A percentile compares a stretch with the other conserved stretches of the same genome.
These are phyloP conservation scores for Haplographium delicatum DNA, from an alignment of 495 filamentous ascomycete genomes.

Conservation along the genomic window DNA sequence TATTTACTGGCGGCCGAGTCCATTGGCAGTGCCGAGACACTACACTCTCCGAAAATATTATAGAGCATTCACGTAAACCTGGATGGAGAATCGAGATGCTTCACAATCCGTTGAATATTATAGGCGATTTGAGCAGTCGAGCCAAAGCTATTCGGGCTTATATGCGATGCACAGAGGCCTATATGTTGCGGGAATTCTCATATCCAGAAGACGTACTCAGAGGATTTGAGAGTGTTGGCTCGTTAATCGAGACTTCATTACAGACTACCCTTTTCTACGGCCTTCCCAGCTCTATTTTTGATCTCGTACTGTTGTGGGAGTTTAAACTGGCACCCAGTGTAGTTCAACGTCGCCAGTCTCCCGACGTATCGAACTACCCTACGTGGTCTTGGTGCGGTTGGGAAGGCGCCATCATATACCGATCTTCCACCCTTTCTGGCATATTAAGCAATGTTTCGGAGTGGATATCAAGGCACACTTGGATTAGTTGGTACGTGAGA, in stretches of 20 bases:
- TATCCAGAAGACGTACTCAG: slow-evolving; percentile 28
- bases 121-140: slow-evolving; percentile 21
- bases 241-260: slow-evolving; percentile 20
- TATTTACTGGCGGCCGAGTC: slow-evolving; percentile 26
- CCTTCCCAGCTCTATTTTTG: slow-evolving; percentile 31
- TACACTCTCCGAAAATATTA: slow-evolving; percentile 25
- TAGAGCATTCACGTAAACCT: slow-evolving; percentile 14
- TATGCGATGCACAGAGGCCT: slow-evolving; percentile 24
- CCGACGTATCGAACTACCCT: slow-evolving; percentile 21
- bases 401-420: slow-evolving; percentile 26
- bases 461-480: slow-evolving; percentile 33
- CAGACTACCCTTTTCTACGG: slow-evolving; percentile 22
- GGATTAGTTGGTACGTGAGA: slow-evolving; percentile 34
- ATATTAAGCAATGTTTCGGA: slow-evolving; percentile 26
- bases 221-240: slow-evolving; percentile 28
- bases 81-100: slow-evolving; percentile 27
- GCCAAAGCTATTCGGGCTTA: slow-evolving; percentile 29
- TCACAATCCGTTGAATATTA: slow-evolving; percentile 16
- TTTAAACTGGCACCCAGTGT: slow-evolving; percentile 7
- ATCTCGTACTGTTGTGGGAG: slow-evolving; percentile 29
- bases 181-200: slow-evolving; percentile 26
- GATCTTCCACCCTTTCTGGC: slow-evolving; percentile 20
- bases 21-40: slow-evolving; percentile 29
- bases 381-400: slow-evolving; percentile 36
- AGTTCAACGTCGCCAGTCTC: neutral